Conservation (phyloP, 306 rosid species). For the Cucurbita ficifolia region DNA sequence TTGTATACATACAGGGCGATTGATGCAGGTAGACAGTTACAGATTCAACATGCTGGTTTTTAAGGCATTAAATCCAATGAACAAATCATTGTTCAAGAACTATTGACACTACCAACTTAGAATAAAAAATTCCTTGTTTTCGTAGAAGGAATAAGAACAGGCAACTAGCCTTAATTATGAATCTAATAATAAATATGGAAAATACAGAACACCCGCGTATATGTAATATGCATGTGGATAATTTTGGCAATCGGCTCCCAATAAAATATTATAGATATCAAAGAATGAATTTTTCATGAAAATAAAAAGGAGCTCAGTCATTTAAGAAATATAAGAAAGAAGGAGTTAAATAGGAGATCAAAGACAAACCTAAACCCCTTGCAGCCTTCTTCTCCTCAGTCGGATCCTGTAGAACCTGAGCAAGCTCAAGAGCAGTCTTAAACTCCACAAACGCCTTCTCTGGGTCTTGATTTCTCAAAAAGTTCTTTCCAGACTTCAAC, state of each 20-base stretch:
- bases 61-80: neutral
- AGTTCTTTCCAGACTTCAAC: constrained; percentile 72
- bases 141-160: neutral
- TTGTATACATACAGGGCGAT: neutral
- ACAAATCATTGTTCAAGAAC: neutral
- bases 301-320: neutral
- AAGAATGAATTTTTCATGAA: neutral
- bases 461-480: constrained; percentile 69
- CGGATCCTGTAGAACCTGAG: constrained; percentile 57
- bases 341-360: neutral
- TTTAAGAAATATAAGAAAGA: neutral
- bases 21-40: neutral
- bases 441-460: constrained; percentile 66
- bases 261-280: neutral
- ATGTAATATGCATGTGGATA: neutral
- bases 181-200: neutral
- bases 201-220: neutral
- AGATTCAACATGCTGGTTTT: neutral
- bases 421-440: constrained; percentile 62
- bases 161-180: neutral
- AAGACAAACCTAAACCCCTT: constrained; percentile 74
- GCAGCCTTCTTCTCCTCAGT: constrained; percentile 91
- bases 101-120: neutral
- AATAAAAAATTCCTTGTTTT: neutral
- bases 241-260: neutral